phyloP scores from a whole-genome alignment of 1,139 yeast genomes.

The Taiozyma sp. region DNA sequence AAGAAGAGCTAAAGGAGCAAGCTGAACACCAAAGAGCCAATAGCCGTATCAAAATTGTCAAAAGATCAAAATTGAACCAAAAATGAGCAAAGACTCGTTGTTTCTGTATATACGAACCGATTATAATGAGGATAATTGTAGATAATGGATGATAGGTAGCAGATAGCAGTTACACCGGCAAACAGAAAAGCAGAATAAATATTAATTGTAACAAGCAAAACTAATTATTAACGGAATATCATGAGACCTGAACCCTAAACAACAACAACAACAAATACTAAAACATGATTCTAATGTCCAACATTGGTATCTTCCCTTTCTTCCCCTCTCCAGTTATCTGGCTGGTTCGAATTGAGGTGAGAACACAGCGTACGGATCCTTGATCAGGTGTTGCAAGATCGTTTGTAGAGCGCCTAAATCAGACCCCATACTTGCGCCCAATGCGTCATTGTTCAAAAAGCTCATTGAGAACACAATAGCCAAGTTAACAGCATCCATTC shows the following conservation, averaged over 20 bases:
- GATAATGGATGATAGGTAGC: not conserved
- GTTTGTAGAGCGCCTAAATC: slow-evolving; percentile 37
- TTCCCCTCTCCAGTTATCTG: not conserved
- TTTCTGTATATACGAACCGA: not conserved
- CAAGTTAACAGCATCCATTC: slow-evolving; percentile 76
- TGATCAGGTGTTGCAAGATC: slow-evolving; percentile 33
- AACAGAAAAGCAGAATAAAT: not conserved
- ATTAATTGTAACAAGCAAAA: not conserved
- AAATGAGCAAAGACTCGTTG: slow-evolving; percentile 1
- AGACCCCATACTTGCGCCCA: slow-evolving; percentile 37
- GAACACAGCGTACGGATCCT: slow-evolving; percentile 27
- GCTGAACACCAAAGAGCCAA: slow-evolving; percentile 29
- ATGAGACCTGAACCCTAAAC: not conserved
- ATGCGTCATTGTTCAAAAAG: slow-evolving; percentile 38
- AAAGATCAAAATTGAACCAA: slow-evolving; percentile 25
- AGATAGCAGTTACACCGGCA: no score
- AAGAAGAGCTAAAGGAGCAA: slow-evolving; percentile 26
- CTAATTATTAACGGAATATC: not conserved
- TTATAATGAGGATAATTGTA: not conserved
- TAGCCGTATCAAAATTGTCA: slow-evolving; percentile 31
- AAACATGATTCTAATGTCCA: not conserved
- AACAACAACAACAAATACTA: no score
- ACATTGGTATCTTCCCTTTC: not conserved
- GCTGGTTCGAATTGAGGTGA: slow-evolving; percentile 1
- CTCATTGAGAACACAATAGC: slow-evolving; percentile 75